These are phyloP conservation scores for Auriscalpium microsporum DNA, from an alignment of 768 basidiomycete species.

Conservation along the genomic window DNA sequence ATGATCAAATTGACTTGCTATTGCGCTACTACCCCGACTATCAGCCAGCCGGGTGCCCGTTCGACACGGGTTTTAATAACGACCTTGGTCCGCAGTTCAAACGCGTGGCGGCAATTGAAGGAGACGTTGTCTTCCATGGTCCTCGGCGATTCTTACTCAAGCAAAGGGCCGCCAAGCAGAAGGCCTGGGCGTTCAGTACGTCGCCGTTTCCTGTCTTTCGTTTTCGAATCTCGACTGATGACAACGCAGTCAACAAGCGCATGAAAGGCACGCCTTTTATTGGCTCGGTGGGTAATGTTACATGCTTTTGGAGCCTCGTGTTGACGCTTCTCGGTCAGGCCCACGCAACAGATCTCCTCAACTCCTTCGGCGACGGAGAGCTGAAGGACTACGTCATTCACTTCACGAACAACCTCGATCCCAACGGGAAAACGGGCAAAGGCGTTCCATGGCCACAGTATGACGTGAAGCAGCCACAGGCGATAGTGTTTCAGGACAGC, in stretches of 20 bases:
- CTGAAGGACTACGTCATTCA: constrained; percentile 10
- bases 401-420: constrained; percentile 11
- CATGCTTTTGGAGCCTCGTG: neutral
- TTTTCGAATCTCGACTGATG: too few relatives aligned
- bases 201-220: neutral
- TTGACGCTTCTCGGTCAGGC: neutral
- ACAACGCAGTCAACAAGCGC: constrained; percentile 8
- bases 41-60: constrained; percentile 8
- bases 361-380: constrained; percentile 4
- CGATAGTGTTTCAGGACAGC: constrained; percentile 6
- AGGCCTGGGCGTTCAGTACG: constrained; percentile 11
- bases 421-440: constrained; percentile 4
- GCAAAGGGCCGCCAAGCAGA: constrained; percentile 3
- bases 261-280: constrained; percentile 6
- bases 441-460: constrained; percentile 11
- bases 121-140: constrained; percentile 14
- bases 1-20: constrained; percentile 11
- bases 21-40: constrained; percentile 16
- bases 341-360: constrained; percentile 5
- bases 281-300: constrained; percentile 5
- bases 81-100: constrained; percentile 17
- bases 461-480: constrained; percentile 4
- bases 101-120: constrained; percentile 9
- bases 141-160: constrained; percentile 10
- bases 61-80: constrained; percentile 12